A percentile compares a stretch with the other conserved stretches of the same genome.
Conservation (phyloP, 805 yeast species). For the Candida lessepsii region DNA sequence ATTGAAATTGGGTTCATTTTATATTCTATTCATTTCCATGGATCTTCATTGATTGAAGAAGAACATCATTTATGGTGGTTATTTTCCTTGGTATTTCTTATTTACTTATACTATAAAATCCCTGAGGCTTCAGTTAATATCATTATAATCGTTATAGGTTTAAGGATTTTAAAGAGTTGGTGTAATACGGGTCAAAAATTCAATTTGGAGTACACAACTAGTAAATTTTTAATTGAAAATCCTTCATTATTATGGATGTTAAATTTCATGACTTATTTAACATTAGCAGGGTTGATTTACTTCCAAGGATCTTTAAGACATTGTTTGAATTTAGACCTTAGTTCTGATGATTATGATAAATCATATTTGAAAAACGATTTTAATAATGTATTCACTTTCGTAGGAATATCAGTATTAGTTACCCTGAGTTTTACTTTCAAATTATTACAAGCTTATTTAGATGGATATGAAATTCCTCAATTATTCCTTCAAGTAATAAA, state of each 20-base stretch:
- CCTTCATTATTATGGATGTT: conserved; percentile 47
- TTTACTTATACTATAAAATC: conserved; percentile 8
- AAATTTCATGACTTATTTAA: conserved; percentile 39
- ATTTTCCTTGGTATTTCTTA: conserved; percentile 21
- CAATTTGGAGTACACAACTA: conserved; percentile 37
- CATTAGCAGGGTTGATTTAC: conserved; percentile 19
- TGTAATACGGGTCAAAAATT: conserved; percentile 87
- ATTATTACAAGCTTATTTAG: conserved; percentile 47
- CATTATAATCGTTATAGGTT: conserved; percentile 25
- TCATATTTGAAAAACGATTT: conserved; percentile 20
- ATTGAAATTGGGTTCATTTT: conserved; percentile 21
- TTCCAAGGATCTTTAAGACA: conserved; percentile 25
- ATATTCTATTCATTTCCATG: conserved; percentile 74
- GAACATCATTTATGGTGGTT: conserved; percentile 97
- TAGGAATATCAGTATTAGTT: conserved; percentile 45
- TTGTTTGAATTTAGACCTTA: conserved; percentile 13
- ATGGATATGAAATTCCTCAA: conserved; percentile 54
- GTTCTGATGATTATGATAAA: conserved; percentile 21
- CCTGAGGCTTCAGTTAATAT: conserved; percentile 8
- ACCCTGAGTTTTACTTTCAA: conserved; percentile 54
- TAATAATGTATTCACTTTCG: conserved; percentile 31
- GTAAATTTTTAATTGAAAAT: conserved; percentile 38
- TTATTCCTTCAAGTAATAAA: conserved; percentile 25
- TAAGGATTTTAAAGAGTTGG: conserved; percentile 77
- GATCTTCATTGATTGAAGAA: conserved; percentile 78